Base-by-base conservation (phyloP, 805 yeast genomes). In the Hanseniaspora nectarophila region DNA sequence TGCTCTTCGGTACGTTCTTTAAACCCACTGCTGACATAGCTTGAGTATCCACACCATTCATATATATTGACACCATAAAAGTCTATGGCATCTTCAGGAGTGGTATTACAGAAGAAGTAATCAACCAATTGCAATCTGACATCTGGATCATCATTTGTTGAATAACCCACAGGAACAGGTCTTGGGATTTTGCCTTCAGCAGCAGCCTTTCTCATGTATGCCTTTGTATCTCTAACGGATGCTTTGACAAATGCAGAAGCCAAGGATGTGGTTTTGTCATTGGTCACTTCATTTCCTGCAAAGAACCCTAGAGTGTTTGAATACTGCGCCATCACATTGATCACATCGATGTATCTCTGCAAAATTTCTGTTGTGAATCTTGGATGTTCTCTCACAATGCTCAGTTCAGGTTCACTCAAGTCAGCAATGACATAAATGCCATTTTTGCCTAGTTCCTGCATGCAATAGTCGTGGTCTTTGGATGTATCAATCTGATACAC, bases 211-310 rank as follows among this genome's bases (percentile, higher is more conserved):
- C 71, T 67, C 59, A 92, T 85, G 69, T 92, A 88, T 16, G 73
- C 62, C 69, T 85, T 89, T 63, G 77, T 75, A 66, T 90, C 98
- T 68, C 98, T 82, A 56, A 92, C 75, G 16, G 97, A 95, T 29
- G 97, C 96, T 74, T 90, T 92, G 54, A 92, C 95, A 67, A 81
- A 90, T 1, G 97, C 87, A 28, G 97, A 88, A 31, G 97, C 85
- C 59, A 80, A 82, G 13, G 97, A 85, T 68, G 86, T 89, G 45
- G 87, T 70, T 42, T 68, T 70, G 63, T 85, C 87, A 68, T 89
- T 90, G 55, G 90, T 79, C 51, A 92, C 97, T 74, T 90, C 98
- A 69, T 92, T 92, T 56, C 97, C 98, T 28, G 97, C 97, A 69
- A 90, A 89, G 75, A 86, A 89, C 2, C 97, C 98, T 57, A 90